Percentiles rank a stretch among this genome's conserved stretches.
Conservation (phyloP, 2,329 filamentous ascomycete species). For the Coleophoma eucalyptorum region DNA sequence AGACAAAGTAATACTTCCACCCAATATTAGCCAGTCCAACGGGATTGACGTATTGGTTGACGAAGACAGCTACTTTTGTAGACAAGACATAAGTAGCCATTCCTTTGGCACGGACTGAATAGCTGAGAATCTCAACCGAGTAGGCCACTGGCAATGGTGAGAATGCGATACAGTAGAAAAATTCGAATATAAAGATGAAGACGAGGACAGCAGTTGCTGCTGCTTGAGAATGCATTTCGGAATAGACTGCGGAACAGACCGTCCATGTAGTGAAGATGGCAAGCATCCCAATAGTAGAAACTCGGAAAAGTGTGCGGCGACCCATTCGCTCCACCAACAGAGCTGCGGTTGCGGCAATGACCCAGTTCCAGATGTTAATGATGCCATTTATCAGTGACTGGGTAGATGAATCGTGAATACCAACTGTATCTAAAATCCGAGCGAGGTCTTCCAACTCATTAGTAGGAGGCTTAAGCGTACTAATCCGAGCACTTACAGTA, state of each 20-base stretch:
- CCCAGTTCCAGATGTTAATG: conserved; percentile 15
- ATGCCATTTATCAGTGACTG: conserved; percentile 25
- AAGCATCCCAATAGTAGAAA: conserved; percentile 23
- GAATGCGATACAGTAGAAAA: conserved; percentile 51
- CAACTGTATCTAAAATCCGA: neutral
- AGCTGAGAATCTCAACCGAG: conserved; percentile 34
- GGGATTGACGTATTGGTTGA: conserved; percentile 32
- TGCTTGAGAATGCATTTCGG: conserved; percentile 15
- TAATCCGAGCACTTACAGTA: conserved; percentile 14
- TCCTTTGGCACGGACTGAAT: conserved; percentile 30
- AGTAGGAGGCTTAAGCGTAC: too few species aligned
- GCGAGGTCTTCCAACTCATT: neutral
- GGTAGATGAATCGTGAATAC: conserved; percentile 6
- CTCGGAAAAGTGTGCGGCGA: conserved; percentile 20
- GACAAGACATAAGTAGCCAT: conserved; percentile 37
- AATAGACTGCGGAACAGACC: conserved; percentile 28
- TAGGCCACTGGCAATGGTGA: conserved; percentile 50
- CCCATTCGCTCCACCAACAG: conserved; percentile 34
- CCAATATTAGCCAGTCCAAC: conserved; percentile 36
- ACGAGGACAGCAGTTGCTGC: conserved; percentile 32
- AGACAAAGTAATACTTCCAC: conserved; percentile 30
- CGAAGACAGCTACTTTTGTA: conserved; percentile 25
- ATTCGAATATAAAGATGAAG: conserved; percentile 42
- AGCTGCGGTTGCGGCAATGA: conserved; percentile 27
- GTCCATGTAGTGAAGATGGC: conserved; percentile 32